Evolutionary conservation across 2,329 filamentous ascomycete genomes (phyloP).

Genomic region (Cytospora chrysosperma): DNA sequence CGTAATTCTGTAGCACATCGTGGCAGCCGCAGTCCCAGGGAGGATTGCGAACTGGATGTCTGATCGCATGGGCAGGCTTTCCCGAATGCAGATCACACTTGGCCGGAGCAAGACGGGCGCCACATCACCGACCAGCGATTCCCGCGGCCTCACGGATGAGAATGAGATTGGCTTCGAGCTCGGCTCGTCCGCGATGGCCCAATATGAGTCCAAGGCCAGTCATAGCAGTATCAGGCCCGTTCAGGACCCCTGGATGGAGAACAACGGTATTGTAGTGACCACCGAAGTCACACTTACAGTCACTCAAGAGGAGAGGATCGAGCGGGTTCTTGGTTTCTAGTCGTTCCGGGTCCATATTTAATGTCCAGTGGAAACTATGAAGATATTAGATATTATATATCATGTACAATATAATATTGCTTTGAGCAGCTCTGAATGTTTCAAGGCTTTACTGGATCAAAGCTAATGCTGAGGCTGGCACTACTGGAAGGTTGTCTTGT

Average conservation of each 20-base stretch:
- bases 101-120: conserved; percentile 14
- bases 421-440: too few species aligned
- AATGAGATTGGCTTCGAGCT: conserved; percentile 8
- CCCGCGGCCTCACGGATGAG: conserved; percentile 5
- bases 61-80: conserved; percentile 7
- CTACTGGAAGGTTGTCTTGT: too few species aligned
- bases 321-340: conserved; percentile 20
- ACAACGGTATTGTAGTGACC: conserved; percentile 17
- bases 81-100: background rate
- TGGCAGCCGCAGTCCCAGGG: conserved; percentile 6
- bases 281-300: conserved; percentile 16
- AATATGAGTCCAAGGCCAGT: background rate
- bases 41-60: conserved; percentile 12
- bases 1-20: conserved; percentile 6
- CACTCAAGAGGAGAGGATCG: conserved; percentile 19
- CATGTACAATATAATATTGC: background rate
- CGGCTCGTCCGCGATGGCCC: background rate
- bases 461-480: too few species aligned
- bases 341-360: background rate
- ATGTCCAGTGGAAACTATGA: background rate
- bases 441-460: too few species aligned
- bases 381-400: background rate
- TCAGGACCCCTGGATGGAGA: conserved; percentile 5
- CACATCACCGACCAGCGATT: conserved; percentile 14
- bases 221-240: background rate